Percentiles rank a stretch among this genome's conserved stretches.
Evolutionary conservation across 164 flowering plant species (phyloP).

Genomic region (Dillenia turbinata): DNA sequence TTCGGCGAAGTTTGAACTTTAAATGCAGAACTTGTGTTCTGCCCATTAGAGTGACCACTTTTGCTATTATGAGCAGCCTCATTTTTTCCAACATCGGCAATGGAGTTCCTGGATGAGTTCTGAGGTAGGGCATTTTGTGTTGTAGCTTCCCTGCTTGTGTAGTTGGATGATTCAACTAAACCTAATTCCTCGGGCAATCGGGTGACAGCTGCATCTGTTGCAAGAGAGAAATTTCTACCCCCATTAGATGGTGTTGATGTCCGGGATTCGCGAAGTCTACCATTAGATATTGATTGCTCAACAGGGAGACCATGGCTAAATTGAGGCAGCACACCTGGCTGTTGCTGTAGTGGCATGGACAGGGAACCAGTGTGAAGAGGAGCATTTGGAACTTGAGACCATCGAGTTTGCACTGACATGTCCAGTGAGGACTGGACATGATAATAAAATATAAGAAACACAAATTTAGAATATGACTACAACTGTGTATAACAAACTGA

Average conservation of each 20-base stretch:
- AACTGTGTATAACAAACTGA: no score
- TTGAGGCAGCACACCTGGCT: conserved; percentile 35
- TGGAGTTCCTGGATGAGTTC: conserved; percentile 26
- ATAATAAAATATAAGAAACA: background rate
- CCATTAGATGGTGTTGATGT: conserved; percentile 36
- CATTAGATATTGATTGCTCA: conserved; percentile 40
- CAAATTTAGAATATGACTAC: background rate
- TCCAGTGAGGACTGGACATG: conserved; percentile 56
- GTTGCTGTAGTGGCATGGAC: conserved; percentile 60
- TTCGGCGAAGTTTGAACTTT: conserved; percentile 40
- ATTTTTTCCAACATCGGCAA: conserved; percentile 24
- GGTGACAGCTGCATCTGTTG: conserved; percentile 26
- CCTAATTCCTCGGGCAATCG: conserved; percentile 66
- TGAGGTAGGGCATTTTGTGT: conserved; percentile 20
- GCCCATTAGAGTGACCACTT: conserved; percentile 23
- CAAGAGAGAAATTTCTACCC: conserved; percentile 26
- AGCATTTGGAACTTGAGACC: conserved; percentile 67
- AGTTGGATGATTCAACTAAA: conserved; percentile 40
- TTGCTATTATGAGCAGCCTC: conserved; percentile 14
- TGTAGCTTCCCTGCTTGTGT: conserved; percentile 14
- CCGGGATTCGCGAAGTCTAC: conserved; percentile 41
- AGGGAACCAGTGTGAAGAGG: conserved; percentile 53
- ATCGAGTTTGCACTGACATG: conserved; percentile 59
- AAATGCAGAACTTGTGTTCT: conserved; percentile 17
- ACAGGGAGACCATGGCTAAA: conserved; percentile 39